Evolutionary conservation across 2,329 filamentous ascomycete species (phyloP).

Genomic region (Ceratocystiopsis minuta): DNA sequence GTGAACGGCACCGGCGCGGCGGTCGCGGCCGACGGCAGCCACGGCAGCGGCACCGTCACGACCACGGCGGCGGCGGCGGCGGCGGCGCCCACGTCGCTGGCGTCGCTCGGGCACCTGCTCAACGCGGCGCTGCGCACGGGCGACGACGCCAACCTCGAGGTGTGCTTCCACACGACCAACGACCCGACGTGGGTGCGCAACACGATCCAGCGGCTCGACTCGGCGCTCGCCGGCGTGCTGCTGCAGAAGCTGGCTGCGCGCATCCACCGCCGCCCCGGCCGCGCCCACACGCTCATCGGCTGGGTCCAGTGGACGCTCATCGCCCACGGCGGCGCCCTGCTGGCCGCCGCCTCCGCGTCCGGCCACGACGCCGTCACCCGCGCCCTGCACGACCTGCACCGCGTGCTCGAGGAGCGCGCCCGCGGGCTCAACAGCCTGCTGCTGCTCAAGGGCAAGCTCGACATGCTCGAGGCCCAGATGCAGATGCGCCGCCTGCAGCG

Average conservation of each 20-base stretch:
- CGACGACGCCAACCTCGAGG: constrained; percentile 76
- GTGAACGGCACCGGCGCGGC: neutral
- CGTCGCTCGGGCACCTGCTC: constrained; percentile 76
- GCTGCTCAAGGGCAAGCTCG: constrained; percentile 82
- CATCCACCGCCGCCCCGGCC: constrained; percentile 70
- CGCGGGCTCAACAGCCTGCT: constrained; percentile 67
- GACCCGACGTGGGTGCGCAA: constrained; percentile 63
- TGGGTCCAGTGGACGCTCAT: constrained; percentile 96
- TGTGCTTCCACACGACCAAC: constrained; percentile 64
- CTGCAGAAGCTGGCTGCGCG: constrained; percentile 73
- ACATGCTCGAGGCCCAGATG: constrained; percentile 84
- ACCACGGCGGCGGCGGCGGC: neutral
- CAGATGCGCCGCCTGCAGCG: constrained; percentile 53
- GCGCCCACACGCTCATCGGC: constrained; percentile 75
- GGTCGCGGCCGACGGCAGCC: constrained; percentile 13
- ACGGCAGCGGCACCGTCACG: constrained; percentile 18
- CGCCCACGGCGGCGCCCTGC: constrained; percentile 73
- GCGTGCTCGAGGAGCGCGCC: constrained; percentile 73
- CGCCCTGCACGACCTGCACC: constrained; percentile 60
- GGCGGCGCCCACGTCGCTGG: constrained; percentile 1
- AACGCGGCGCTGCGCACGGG: constrained; percentile 86
- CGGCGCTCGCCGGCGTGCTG: constrained; percentile 58
- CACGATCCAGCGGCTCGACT: constrained; percentile 82
- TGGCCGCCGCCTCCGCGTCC: constrained; percentile 36
- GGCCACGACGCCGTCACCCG: constrained; percentile 61